Conservation (phyloP, 176 grass and related monocot species). For the Tillandsia leiboldiana region DNA sequence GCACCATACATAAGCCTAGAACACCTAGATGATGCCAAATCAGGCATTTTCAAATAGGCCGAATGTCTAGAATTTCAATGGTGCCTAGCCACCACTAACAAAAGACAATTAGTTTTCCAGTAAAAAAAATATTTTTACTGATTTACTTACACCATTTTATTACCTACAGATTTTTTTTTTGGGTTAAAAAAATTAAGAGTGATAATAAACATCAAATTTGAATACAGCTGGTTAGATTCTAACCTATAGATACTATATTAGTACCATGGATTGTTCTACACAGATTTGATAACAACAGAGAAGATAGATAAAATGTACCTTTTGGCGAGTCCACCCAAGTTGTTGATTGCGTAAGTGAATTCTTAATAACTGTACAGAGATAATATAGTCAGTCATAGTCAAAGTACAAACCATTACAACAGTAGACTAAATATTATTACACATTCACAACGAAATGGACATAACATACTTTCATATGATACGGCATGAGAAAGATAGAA, state of each 20-base stretch:
- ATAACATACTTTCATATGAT: neutral
- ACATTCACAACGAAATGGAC: neutral
- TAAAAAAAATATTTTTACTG: no score
- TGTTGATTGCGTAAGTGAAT: constrained; percentile 72
- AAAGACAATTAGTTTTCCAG: no score
- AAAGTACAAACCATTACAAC: neutral
- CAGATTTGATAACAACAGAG: neutral
- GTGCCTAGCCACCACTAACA: no score
- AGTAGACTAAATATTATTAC: neutral
- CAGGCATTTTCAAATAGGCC: no score
- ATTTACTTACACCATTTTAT: no score
- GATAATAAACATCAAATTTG: neutral
- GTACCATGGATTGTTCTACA: neutral
- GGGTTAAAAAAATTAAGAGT: no score
- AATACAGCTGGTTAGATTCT: neutral
- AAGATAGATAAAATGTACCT: constrained; percentile 38
- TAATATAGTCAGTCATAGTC: constrained; percentile 4
- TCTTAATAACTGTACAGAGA: constrained; percentile 52
- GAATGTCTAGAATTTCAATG: no score
- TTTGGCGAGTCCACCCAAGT: constrained; percentile 94
- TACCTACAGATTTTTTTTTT: no score
- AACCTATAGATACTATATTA: neutral
- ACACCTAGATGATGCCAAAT: neutral
- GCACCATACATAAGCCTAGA: neutral
- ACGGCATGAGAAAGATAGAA: neutral